Evolutionary conservation across 306 rosid species (phyloP).

Genomic region (Quillaja saponaria): DNA sequence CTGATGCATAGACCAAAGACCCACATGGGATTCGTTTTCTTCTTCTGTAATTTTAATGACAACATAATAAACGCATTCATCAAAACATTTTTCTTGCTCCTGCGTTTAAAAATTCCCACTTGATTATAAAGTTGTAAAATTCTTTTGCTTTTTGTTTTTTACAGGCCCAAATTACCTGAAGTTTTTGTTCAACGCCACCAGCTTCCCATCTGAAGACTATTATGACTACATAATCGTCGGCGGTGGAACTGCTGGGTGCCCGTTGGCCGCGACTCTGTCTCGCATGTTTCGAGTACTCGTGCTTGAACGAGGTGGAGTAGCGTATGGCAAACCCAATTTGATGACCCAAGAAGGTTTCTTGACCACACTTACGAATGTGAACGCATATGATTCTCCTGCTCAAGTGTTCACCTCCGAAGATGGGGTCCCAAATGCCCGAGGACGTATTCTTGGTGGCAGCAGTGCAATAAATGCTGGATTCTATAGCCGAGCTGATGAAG

Average conservation of each 20-base stretch:
- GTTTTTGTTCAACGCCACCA: constrained; percentile 65
- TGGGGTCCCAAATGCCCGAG: constrained; percentile 85
- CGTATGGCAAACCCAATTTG: constrained; percentile 40
- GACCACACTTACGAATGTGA: constrained; percentile 44
- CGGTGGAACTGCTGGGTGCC: constrained; percentile 96
- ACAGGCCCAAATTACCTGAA: constrained; percentile 50
- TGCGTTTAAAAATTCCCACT: neutral
- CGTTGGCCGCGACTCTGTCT: constrained; percentile 79
- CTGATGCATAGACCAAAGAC: too few species aligned
- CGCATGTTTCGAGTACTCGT: constrained; percentile 52
- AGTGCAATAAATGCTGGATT: constrained; percentile 93
- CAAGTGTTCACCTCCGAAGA: constrained; percentile 79
- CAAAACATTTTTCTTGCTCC: neutral
- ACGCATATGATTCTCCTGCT: constrained; percentile 53
- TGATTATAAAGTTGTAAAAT: neutral
- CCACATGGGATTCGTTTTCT: neutral
- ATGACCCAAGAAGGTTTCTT: constrained; percentile 90
- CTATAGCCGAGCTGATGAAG: constrained; percentile 74
- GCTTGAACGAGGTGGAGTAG: constrained; percentile 72
- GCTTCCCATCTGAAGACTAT: constrained; percentile 64
- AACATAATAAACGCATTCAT: neutral
- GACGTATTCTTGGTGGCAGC: constrained; percentile 93
- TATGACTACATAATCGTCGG: constrained; percentile 86
- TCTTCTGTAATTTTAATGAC: neutral
- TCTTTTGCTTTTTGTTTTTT: neutral